phyloP scores from a whole-genome alignment of 2,329 filamentous ascomycete genomes.

The Curvularia spicifera region DNA sequence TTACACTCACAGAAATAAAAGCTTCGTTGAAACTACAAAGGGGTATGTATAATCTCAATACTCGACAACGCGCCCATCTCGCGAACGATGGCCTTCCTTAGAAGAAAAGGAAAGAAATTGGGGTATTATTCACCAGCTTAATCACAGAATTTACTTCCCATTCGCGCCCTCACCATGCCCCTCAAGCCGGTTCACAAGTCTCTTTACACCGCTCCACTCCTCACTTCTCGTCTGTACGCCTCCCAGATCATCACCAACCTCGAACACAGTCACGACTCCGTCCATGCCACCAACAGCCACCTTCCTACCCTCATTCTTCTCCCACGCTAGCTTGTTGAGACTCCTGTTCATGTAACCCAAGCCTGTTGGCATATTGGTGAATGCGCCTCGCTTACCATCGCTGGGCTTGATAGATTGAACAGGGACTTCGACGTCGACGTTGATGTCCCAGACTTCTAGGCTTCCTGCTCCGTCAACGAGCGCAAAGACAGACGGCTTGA shows the following conservation, averaged over 20 bases:
- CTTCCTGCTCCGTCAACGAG: constrained; percentile 91
- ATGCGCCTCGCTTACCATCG: constrained; percentile 52
- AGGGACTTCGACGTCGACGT: constrained; percentile 89
- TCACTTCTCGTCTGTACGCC: constrained; percentile 87
- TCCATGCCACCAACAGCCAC: constrained; percentile 92
- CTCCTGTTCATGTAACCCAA: constrained; percentile 77
- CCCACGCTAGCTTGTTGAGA: constrained; percentile 94
- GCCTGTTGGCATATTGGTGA: constrained; percentile 48
- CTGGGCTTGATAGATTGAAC: constrained; percentile 78
- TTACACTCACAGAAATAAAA: neutral
- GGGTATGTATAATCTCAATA: neutral
- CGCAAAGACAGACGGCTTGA: constrained; percentile 92
- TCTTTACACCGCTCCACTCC: constrained; percentile 94
- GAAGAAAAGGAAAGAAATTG: neutral
- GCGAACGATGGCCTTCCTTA: neutral
- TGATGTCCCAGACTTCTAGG: constrained; percentile 95
- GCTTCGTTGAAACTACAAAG: neutral
- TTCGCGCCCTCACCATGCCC: constrained; percentile 33
- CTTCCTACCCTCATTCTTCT: constrained; percentile 83
- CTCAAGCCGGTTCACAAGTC: constrained; percentile 79
- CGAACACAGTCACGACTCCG: constrained; percentile 88
- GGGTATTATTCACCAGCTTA: neutral
- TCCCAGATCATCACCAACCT: constrained; percentile 81
- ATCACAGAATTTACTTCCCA: constrained; percentile 23
- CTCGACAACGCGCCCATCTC: neutral